Evolutionary conservation across 345 rosid genomes (phyloP), one percentile per base, ranked within the genome.

Genomic region (Viola odorata): DNA sequence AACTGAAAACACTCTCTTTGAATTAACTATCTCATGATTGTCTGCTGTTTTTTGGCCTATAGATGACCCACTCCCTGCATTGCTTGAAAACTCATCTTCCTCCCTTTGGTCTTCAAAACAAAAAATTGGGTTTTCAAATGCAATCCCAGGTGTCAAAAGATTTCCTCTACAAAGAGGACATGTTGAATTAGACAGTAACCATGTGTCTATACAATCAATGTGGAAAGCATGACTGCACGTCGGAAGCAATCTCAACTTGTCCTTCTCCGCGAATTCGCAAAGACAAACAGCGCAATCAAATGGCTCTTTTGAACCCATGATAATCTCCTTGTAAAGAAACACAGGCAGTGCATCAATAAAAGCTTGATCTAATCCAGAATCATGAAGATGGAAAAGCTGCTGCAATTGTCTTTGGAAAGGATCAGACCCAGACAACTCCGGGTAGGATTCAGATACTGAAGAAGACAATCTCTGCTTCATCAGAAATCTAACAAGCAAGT

Each of bases 251-350:
- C 95, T 83, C 71, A 91, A 69, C 73, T 83, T 82, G 61, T 88
- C 96, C 42, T 76, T 77, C 12, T 82, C 94, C 0, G 81, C 62
- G 80, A 86, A 91, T 65, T 86, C 98, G 65, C 84, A 84, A 12
- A 91, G 88, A 68, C 98, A 91, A 14, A 91, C 94, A 1, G 96
- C 85, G 60, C 98, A 91, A 70, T 91, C 95, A 72, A 91, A 91
- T 0, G 94, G 96, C 75, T 88, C 96, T 64, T 86, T 83, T 50
- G 76, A 65, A 50, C 89, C 96, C 69, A 69, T 76, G 1, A 23
- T 23, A 70, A 91, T 80, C 39, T 91, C 98, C 51, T 68, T 68
- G 66, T 88, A 86, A 56, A 72, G 78, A 60, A 91, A 91, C 37
- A 88, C 86, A 3, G 98, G 96, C 15, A 91, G 85, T 15, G 98